Evolutionary conservation across 805 yeast species (phyloP).

Genomic region (Candida namnaoensis): DNA sequence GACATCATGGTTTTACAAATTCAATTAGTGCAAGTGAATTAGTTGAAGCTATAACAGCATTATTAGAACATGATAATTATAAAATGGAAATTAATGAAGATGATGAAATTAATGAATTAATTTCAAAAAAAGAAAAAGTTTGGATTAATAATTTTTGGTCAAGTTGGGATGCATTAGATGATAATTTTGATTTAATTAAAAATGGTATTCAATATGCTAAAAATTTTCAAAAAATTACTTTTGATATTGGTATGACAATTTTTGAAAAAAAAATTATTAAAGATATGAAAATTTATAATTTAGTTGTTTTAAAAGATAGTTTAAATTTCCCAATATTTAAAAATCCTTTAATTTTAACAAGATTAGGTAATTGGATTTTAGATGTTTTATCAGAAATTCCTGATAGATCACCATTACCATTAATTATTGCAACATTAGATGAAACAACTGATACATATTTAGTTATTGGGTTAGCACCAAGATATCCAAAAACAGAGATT

Average conservation of each 20-base stretch:
- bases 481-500: slow-evolving; percentile 45
- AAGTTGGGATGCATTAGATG: slow-evolving; percentile 56
- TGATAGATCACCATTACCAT: slow-evolving; percentile 53
- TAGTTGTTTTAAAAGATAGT: slow-evolving; percentile 85
- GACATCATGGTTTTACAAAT: slow-evolving; percentile 84
- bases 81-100: slow-evolving; percentile 12
- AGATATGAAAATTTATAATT: slow-evolving; percentile 69
- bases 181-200: slow-evolving; percentile 39
- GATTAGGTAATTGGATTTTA: slow-evolving; percentile 85
- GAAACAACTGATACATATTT: slow-evolving; percentile 66
- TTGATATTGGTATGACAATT: slow-evolving; percentile 82
- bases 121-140: slow-evolving; percentile 39
- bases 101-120: slow-evolving; percentile 21
- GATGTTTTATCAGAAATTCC: slow-evolving; percentile 81
- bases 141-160: slow-evolving; percentile 75
- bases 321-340: slow-evolving; percentile 71
- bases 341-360: slow-evolving; percentile 78
- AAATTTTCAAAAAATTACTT: slow-evolving; percentile 70
- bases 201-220: slow-evolving; percentile 85
- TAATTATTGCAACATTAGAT: slow-evolving; percentile 81
- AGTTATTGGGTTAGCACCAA: slow-evolving; percentile 85
- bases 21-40: slow-evolving; percentile 87
- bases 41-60: slow-evolving; percentile 80
- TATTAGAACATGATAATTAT: slow-evolving; percentile 60
- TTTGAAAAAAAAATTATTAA: slow-evolving; percentile 76